Percentiles rank a stretch among this genome's conserved stretches.
phyloP scores from a whole-genome alignment of 2,329 filamentous ascomycete species.

The Thelonectria rubi region DNA sequence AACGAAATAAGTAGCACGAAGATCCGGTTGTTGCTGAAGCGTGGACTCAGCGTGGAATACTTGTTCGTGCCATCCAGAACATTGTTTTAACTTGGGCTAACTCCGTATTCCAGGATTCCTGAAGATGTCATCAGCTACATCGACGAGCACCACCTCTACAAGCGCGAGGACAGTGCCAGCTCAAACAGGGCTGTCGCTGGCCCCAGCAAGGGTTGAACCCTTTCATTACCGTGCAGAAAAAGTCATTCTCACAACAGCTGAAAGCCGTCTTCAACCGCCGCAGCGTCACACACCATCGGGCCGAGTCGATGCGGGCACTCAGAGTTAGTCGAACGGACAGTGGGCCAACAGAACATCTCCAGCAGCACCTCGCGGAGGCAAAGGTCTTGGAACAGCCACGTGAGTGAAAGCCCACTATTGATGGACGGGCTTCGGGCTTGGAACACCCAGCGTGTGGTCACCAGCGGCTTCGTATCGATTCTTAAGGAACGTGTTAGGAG shows the following conservation, averaged over 20 bases:
- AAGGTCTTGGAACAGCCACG: not conserved
- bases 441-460: conserved; percentile 1
- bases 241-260: conserved; percentile 7
- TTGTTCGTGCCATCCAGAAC: conserved; percentile 40
- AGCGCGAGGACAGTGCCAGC: conserved; percentile 38
- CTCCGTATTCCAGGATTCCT: conserved; percentile 56
- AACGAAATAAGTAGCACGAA: conserved; percentile 86
- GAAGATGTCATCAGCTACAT: conserved; percentile 80
- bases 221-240: not conserved
- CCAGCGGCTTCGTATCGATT: not conserved
- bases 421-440: conserved; percentile 1
- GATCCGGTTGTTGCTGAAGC: conserved; percentile 81
- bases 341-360: not conserved
- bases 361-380: not conserved
- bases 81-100: conserved; percentile 1
- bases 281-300: not conserved
- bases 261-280: conserved; percentile 1
- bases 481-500: not conserved
- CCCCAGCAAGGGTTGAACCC: conserved; percentile 42
- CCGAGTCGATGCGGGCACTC: conserved; percentile 5
- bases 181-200: conserved; percentile 29
- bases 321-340: not conserved
- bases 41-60: conserved; percentile 85
- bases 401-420: not conserved
- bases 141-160: conserved; percentile 71